Conservation (phyloP, 306 rosid genomes). For the Phaseolus lunatus region DNA sequence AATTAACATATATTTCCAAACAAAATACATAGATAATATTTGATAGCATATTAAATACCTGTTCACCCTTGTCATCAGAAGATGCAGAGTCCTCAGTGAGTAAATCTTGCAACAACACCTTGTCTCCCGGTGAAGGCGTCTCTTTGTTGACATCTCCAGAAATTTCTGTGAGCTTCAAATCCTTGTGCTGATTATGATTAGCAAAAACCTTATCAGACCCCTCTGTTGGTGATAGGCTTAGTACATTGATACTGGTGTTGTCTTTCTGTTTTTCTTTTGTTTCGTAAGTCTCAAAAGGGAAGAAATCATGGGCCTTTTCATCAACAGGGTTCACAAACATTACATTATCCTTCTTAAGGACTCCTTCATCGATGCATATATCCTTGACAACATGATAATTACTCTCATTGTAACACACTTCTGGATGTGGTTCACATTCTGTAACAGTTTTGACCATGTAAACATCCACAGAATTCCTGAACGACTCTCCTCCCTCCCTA, state of each 20-base stretch:
- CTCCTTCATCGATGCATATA: constrained; percentile 82
- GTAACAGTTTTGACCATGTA: constrained; percentile 62
- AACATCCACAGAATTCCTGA: constrained; percentile 49
- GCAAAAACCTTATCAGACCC: constrained; percentile 49
- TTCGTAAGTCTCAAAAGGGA: constrained; percentile 40
- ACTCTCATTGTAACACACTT: constrained; percentile 66
- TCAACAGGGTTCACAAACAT: constrained; percentile 52
- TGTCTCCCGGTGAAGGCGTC: constrained; percentile 25
- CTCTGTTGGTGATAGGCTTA: constrained; percentile 39
- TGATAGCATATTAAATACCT: constrained; percentile 59
- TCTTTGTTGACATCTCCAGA: constrained; percentile 45
- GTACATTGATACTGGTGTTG: constrained; percentile 40
- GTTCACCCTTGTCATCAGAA: constrained; percentile 43
- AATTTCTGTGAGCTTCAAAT: constrained; percentile 41
- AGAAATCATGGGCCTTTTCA: constrained; percentile 50
- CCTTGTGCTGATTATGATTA: constrained; percentile 43
- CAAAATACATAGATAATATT: constrained; percentile 3
- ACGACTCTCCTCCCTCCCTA: constrained; percentile 32
- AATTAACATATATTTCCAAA: constrained; percentile 18
- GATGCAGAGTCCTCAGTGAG: constrained; percentile 27
- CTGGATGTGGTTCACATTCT: constrained; percentile 71
- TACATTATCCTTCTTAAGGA: constrained; percentile 55
- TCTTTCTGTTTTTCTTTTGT: constrained; percentile 43
- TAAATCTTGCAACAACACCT: constrained; percentile 39
- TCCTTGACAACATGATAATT: constrained; percentile 70